Evolutionary conservation across 1,284 basidiomycete species (phyloP).

Genomic region (Cutaneotrichosporon cavernicola): DNA sequence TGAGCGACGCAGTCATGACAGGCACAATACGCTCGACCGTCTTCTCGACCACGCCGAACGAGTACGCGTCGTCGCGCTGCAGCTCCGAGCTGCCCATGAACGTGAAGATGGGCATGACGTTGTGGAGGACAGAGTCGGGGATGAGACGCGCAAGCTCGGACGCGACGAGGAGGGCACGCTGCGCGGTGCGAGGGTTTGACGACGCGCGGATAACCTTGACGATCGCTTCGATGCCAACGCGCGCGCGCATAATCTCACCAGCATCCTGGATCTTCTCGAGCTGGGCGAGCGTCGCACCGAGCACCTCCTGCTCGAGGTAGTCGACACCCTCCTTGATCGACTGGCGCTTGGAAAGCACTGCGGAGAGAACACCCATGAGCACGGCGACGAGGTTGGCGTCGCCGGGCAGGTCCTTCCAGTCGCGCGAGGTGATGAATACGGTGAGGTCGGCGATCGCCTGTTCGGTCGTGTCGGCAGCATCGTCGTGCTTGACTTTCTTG

Average conservation of each 20-base stretch:
- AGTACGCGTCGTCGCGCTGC: slow-evolving; percentile 93
- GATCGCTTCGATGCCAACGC: slow-evolving; percentile 67
- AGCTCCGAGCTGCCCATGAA: slow-evolving; percentile 98
- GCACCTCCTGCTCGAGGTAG: slow-evolving; percentile 81
- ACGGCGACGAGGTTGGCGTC: slow-evolving; percentile 69
- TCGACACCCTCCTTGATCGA: slow-evolving; percentile 60
- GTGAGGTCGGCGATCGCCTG: slow-evolving; percentile 59
- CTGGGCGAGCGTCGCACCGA: slow-evolving; percentile 73
- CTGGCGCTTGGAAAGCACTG: slow-evolving; percentile 60
- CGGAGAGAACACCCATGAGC: slow-evolving; percentile 72
- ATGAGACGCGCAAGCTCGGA: slow-evolving; percentile 78
- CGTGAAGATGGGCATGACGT: slow-evolving; percentile 98
- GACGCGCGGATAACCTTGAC: slow-evolving; percentile 84
- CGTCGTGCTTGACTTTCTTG: slow-evolving; percentile 36
- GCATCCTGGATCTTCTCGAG: slow-evolving; percentile 60
- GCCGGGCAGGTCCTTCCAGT: slow-evolving; percentile 63
- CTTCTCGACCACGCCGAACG: slow-evolving; percentile 91
- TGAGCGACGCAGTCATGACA: slow-evolving; percentile 79
- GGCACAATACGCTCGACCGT: slow-evolving; percentile 92
- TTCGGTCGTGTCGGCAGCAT: slow-evolving; percentile 30
- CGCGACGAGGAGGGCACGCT: slow-evolving; percentile 88
- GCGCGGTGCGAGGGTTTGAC: slow-evolving; percentile 89
- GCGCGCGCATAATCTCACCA: slow-evolving; percentile 44
- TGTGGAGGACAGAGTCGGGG: slow-evolving; percentile 87
- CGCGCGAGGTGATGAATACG: slow-evolving; percentile 69